Evolutionary conservation across 805 yeast species (phyloP), one percentile per base, ranked within the genome.

Genomic region (Candida krabiensis): DNA sequence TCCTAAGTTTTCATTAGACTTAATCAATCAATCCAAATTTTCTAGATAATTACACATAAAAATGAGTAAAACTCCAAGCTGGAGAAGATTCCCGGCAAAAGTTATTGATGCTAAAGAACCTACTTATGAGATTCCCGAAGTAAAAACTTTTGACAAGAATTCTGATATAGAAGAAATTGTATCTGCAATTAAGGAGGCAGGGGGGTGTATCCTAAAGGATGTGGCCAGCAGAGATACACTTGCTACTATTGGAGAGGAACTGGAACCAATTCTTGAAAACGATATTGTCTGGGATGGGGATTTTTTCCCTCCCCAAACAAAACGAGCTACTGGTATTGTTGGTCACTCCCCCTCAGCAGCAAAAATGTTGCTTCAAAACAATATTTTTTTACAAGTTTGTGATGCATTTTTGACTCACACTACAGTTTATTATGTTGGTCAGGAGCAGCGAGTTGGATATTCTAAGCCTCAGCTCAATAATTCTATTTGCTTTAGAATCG

Each of bases 401-500:
- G 33, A 53, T 43, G 42, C 46, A 2, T 38, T 41, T 21, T 30
- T 41, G 30, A 34, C 41, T 11, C 45, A 41, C 23, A 33, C 25
- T 12, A 37, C 35, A 4, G 28, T 41, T 19, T 41, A 41, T 30
- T 41, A 41, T 24, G 41, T 41, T 26, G 47, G 40, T 30, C 16
- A 37, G 13, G 39, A 40, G 33, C 38, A 42, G 21, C 34, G 41
- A 22, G 38, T 39, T 28, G 53, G 59, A 9, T 28, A 46, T 19
- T 40, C 49, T 11, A 44, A 46, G n/a, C 49, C 55, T 16, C 60
- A 56, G 26, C 31, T 48, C 31, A 52, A 50, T 35, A 54, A 58
- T 18, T 40, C 52, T n/a, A 55, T 55, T 28, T 43, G 52, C 14
- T 56, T 50, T 44, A 43, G 46, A 16, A 55, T 56, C 28, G 59